Evolutionary conservation across 306 rosid species (phyloP).

Genomic region (Ochetophila trinervis): DNA sequence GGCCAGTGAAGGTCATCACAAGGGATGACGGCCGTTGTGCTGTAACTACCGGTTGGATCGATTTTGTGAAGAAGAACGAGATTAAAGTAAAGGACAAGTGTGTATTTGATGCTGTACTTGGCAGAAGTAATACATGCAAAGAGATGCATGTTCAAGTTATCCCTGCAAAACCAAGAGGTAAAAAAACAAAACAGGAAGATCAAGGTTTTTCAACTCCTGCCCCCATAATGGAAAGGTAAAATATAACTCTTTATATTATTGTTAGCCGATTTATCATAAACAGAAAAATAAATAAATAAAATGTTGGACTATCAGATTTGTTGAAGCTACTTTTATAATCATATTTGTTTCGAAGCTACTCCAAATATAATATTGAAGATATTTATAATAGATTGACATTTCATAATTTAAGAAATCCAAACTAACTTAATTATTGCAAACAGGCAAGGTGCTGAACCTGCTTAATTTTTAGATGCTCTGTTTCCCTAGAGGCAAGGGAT

Average conservation of each 20-base stretch:
- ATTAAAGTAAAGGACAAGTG: background rate
- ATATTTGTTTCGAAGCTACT: no score
- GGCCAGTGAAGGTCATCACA: background rate
- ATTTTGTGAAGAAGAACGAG: background rate
- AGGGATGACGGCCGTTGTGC: background rate
- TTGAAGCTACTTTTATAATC: no score
- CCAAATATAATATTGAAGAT: no score
- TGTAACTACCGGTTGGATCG: background rate
- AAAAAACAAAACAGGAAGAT: background rate
- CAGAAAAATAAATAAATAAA: no score
- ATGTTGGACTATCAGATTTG: no score
- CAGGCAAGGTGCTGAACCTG: no score
- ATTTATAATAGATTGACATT: no score
- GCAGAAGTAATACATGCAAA: background rate
- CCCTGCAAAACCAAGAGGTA: background rate
- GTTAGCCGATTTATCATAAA: no score
- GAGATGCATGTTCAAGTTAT: background rate
- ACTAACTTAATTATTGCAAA: no score
- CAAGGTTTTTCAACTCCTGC: background rate
- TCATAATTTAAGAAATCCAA: no score
- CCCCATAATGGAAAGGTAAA: background rate
- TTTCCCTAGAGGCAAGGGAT: no score
- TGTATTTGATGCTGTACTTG: background rate
- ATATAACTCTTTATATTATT: background rate
- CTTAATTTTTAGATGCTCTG: no score